Base-by-base conservation (phyloP, 371 early-diverging fungal species). In the Circinella umbellata region DNA sequence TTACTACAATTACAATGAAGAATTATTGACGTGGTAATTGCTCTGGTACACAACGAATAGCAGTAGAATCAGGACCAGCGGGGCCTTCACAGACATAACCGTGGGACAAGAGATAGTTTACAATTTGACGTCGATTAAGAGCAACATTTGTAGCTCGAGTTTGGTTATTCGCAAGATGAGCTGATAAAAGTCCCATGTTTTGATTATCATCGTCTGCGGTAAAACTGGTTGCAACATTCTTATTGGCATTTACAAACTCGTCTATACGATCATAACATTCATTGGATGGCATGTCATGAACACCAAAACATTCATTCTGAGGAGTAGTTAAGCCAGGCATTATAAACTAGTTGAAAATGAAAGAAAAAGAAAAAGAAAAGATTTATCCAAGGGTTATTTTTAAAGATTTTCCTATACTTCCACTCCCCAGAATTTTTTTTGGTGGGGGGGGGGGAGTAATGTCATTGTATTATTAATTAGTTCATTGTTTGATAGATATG, bases 401-500 rank as follows among this genome's bases (percentile, higher is more conserved):
- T 42, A 27, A 27, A 27, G 27, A 27, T 27, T 27, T 2, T 27
- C 27, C 2, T 27, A 27, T 27, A 27, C 27, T 27, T 27, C 27
- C 27, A 27, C 27, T 27, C 27, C 2, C 27, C 0, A 27, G 27
- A 27, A 27, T 27, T 27, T 27, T 27, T 27, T 27, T 27, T 27
- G 0, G 0, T 27, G 0, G 27, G 27, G 27, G 27, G 27, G 27
- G 27, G 27, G 27, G 27, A 27, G 27, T 27, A 27, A 27, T 27
- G 27, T 27, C 27, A 27, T 11, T 47, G 47, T 47, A 47, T 15
- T 47, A 47, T 96, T 97, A 83, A 98, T 96, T 61, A 98, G 88
- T 14, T 95, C 96, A 70, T 96, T 96, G 69, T 97, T 98, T 36
- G 93, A 92, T 63, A 91, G 73, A 66, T 42, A 96, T 92, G 27